These are phyloP conservation scores for Amniculicola lignicola DNA, from an alignment of 495 filamentous ascomycete genomes.

Conservation along the genomic window DNA sequence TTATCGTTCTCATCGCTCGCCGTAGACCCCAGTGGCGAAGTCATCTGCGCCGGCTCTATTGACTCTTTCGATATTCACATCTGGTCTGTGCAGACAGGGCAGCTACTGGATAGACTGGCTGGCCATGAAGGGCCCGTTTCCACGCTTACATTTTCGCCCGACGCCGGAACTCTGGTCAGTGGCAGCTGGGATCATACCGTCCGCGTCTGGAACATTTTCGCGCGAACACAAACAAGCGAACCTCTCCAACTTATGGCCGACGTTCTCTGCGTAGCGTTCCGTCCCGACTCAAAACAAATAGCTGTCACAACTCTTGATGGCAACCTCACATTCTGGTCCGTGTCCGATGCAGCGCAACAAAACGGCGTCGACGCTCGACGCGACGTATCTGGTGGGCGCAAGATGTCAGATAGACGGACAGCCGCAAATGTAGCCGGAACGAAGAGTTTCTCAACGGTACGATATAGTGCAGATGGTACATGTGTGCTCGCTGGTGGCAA, in stretches of 20 bases:
- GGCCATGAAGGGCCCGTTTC: constrained; percentile 94
- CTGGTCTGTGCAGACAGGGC: constrained; percentile 97
- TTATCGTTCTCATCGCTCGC: constrained; percentile 89
- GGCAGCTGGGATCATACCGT: constrained; percentile 96
- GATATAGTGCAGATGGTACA: constrained; percentile 85
- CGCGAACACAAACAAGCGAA: constrained; percentile 88
- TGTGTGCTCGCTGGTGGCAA: constrained; percentile 88
- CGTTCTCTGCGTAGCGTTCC: constrained; percentile 79
- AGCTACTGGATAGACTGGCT: constrained; percentile 82
- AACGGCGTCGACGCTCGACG: constrained; percentile 79
- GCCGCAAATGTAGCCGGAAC: constrained; percentile 86
- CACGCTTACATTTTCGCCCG: constrained; percentile 79
- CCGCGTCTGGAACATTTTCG: constrained; percentile 92
- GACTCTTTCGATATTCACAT: constrained; percentile 97
- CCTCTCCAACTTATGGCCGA: constrained; percentile 87
- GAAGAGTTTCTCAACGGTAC: constrained; percentile 82
- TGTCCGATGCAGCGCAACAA: constrained; percentile 79
- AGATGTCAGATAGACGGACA: constrained; percentile 77
- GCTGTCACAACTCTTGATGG: constrained; percentile 92
- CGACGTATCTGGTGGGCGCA: constrained; percentile 90
- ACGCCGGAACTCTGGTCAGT: constrained; percentile 76
- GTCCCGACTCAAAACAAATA: constrained; percentile 85
- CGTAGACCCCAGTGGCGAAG: constrained; percentile 94
- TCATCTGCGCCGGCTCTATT: constrained; percentile 89
- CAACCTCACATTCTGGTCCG: constrained; percentile 91